Base-by-base conservation (phyloP, 306 rosid genomes). In the Mucuna pruriens region DNA sequence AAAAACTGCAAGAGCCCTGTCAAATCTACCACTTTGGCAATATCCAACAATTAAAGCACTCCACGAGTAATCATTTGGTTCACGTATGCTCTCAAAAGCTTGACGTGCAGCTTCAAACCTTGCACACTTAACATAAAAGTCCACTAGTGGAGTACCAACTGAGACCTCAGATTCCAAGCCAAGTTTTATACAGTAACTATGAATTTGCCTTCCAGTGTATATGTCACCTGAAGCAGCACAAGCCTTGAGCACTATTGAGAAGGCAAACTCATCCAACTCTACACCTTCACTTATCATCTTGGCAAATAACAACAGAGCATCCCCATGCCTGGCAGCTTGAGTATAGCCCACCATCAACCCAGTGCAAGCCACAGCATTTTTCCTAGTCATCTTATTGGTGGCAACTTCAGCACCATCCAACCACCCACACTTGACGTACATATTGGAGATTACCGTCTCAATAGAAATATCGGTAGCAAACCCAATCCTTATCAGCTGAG, bases 141-240 rank as follows among this genome's bases (percentile, higher is more conserved):
- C 92, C 72, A 88, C 90, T 4, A 87, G 84, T 31, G 94, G 94
- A 82, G 91, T 90, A 73, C 94, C 92, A 19, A 90, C 92, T 0
- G 94, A 85, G 75, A 90, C 88, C 54, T 87, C 82, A 39, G 84
- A 76, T 62, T 88, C 92, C 86, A 90, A 57, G 52, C 90, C 94
- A 64, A 87, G 87, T 77, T 90, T 90, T 74, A 86, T 61, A 71
- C 83, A 55, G 58, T 58, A 82, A 80, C 86, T 81, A 77, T 88
- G 94, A 79, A 90, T 80, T 77, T 85, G 76, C 87, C 62, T 87
- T 75, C 91, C 91, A 49, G 72, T 29, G 36, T 40, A 74, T 54
- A 90, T 66, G 79, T 88, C 82, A 64, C 85, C 80, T 80, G 85
- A 82, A 67, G 80, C 85, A 58, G 90, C 88, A 80, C 91, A 88